Evolutionary conservation across 2,329 filamentous ascomycete genomes (phyloP).

Genomic region (Hymenoscyphus occultus): DNA sequence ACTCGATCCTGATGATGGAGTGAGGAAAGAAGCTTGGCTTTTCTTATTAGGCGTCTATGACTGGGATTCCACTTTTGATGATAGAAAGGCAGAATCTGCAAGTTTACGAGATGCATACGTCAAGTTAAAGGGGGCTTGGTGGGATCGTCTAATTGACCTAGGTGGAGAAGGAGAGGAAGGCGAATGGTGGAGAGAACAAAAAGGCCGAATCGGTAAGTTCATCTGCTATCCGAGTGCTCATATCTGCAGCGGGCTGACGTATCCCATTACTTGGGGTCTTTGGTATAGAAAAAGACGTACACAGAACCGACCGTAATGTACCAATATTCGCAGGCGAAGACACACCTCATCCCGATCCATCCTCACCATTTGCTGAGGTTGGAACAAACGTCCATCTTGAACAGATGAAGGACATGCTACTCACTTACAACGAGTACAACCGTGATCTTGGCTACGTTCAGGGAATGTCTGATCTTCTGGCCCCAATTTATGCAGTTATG

Average conservation of each 20-base stretch:
- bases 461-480: slow-evolving; percentile 95
- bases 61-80: slow-evolving; percentile 86
- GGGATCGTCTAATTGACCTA: slow-evolving; percentile 86
- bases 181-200: slow-evolving; percentile 97
- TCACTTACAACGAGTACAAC: slow-evolving; percentile 99
- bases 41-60: slow-evolving; percentile 89
- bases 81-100: slow-evolving; percentile 78
- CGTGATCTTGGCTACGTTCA: slow-evolving; percentile 94
- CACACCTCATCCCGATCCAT: slow-evolving; percentile 91
- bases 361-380: slow-evolving; percentile 86
- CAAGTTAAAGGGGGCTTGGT: slow-evolving; percentile 90
- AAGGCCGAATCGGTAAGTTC: slow-evolving; percentile 80
- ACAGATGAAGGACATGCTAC: slow-evolving; percentile 98
- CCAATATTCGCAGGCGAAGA: slow-evolving; percentile 96
- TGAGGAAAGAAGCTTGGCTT: slow-evolving; percentile 94
- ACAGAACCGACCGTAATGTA: slow-evolving; percentile 91
- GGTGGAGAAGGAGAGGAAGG: slow-evolving; percentile 75
- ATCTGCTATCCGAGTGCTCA: slow-evolving; percentile 10
- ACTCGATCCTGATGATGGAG: slow-evolving; percentile 81
- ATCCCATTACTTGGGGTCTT: slow-evolving; percentile 52
- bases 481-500: slow-evolving; percentile 93
- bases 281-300: slow-evolving; percentile 89
- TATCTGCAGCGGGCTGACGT: slow-evolving; percentile 33
- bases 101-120: slow-evolving; percentile 91
- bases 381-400: slow-evolving; percentile 97